Evolutionary conservation across 495 filamentous ascomycete species (phyloP).

Genomic region (Tuber borchii): DNA sequence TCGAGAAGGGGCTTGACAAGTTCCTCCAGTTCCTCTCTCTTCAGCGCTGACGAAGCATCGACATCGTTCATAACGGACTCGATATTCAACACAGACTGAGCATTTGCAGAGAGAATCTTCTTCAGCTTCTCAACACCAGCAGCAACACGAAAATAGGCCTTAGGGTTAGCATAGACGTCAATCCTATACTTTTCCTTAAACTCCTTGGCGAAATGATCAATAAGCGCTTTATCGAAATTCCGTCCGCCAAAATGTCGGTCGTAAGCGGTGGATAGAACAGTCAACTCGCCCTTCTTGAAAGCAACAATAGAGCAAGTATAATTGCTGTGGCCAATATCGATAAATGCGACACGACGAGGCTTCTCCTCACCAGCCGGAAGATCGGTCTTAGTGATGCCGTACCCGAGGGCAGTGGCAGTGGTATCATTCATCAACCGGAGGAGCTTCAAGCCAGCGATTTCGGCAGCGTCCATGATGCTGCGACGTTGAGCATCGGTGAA

Average conservation of each 20-base stretch:
- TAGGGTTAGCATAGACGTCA: slow-evolving; percentile 78
- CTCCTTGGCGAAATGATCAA: slow-evolving; percentile 90
- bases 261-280: slow-evolving; percentile 84
- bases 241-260: slow-evolving; percentile 97
- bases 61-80: slow-evolving; percentile 98
- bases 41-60: slow-evolving; percentile 82
- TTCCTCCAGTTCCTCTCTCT: slow-evolving; percentile 87
- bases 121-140: slow-evolving; percentile 94
- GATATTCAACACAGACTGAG: slow-evolving; percentile 88
- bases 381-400: slow-evolving; percentile 94
- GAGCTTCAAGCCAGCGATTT: slow-evolving; percentile 87
- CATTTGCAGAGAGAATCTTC: slow-evolving; percentile 96
- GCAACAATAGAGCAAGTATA: slow-evolving; percentile 91
- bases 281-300: slow-evolving; percentile 94
- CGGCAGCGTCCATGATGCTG: slow-evolving; percentile 81
- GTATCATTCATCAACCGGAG: slow-evolving; percentile 97
- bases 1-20: slow-evolving; percentile 80
- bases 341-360: slow-evolving; percentile 80
- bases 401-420: slow-evolving; percentile 90
- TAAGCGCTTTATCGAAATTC: slow-evolving; percentile 88
- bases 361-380: slow-evolving; percentile 85
- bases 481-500: slow-evolving; percentile 93
- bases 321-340: slow-evolving; percentile 95
- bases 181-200: slow-evolving; percentile 91
- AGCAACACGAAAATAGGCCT: slow-evolving; percentile 78